A percentile compares a stretch with the other conserved stretches of the same genome.
phyloP scores from a whole-genome alignment of 495 filamentous ascomycete species.

The Xylaria longipes region DNA sequence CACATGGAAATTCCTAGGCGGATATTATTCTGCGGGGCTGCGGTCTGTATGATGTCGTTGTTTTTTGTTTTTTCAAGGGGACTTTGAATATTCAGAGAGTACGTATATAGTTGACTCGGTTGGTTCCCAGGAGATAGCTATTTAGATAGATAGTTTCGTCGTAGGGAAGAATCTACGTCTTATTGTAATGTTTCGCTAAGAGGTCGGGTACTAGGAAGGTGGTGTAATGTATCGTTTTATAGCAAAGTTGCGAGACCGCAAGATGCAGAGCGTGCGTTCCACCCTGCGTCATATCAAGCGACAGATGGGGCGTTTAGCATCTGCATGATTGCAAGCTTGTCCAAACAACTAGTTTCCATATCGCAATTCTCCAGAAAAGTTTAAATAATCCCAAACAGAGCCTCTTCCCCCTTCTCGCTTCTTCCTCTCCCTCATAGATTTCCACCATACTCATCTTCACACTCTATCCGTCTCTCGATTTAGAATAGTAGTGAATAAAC shows the following conservation, averaged over 20 bases:
- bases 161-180: not conserved
- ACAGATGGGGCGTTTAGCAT: not conserved
- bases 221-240: not conserved
- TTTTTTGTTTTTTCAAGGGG: not conserved
- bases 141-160: not conserved
- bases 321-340: not conserved
- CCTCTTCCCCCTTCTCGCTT: not conserved
- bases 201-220: not conserved
- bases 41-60: constrained; percentile 8
- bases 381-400: not conserved
- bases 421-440: not conserved
- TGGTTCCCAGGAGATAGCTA: not conserved
- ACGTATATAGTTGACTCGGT: not conserved
- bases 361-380: not conserved
- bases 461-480: not conserved
- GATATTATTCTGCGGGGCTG: not conserved
- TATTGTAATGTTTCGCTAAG: not conserved
- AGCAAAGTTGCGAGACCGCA: not conserved
- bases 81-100: not conserved
- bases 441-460: not conserved
- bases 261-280: not conserved
- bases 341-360: not conserved
- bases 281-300: constrained; percentile 17
- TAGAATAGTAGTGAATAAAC: not conserved
- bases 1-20: not conserved